Base-by-base conservation (phyloP, 768 basidiomycete species). In the Albatrellus ellisii region DNA sequence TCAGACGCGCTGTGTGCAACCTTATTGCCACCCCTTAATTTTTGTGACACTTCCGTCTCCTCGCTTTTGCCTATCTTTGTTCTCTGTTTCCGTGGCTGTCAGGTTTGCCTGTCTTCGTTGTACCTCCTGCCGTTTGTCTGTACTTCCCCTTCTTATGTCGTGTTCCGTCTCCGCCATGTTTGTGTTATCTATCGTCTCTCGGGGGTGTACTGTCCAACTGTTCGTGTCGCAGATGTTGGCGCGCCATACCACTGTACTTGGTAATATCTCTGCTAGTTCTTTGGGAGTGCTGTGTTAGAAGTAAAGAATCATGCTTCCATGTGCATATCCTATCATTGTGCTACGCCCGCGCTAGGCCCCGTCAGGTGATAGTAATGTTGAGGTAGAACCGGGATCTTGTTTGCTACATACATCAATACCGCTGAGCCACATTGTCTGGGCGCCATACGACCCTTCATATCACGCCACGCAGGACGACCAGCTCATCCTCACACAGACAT, bases 401-500 rank as follows among this genome's bases (percentile, higher is more conserved):
- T n/a, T n/a, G n/a, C 52, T 49, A 18, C 47, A 31, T 17, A 31
- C 4, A 31, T 4, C 12, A 17, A 4, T 17, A 31, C 29, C 12
- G 4, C 4, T 17, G 4, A 31, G 29, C 29, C 29, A 17, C 29
- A 31, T 31, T 31, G 29, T 12, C 12, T 17, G 29, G 12, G 17
- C 29, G 11, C 22, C 11, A n/a, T n/a, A n/a, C n/a, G n/a, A n/a
- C n/a, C n/a, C n/a, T n/a, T n/a, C n/a, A n/a, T 6, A 51, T 26
- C 15, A 67, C 51, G 40, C 57, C 56, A 36, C 51, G 68, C 49
- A 87, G 60, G 47, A 89, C 53, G 9, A 89, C 68, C 32, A 94
- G 53, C 54, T 82, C 72, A 18, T 68, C 73, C 56, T 95, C 90
- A 43, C 82, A 84, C 37, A 95, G 61, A 50, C 83, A 85, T 6